Conservation (phyloP, 1,284 basidiomycete genomes). For the Naganishia cerealis region DNA sequence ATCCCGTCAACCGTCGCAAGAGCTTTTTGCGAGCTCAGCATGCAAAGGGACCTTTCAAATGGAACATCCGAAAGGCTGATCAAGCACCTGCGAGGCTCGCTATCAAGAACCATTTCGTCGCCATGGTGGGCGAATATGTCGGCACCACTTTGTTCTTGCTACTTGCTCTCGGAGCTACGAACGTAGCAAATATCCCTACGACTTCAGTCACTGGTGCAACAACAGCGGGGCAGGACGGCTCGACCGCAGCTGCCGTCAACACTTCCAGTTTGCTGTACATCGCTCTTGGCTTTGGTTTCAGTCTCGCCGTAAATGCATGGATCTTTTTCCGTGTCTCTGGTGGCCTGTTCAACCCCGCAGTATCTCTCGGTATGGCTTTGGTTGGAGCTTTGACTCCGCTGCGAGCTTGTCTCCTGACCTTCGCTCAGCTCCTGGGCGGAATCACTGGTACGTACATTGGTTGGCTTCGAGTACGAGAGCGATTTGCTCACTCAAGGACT, state of each 20-base stretch:
- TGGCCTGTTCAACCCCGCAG: constrained; percentile 66
- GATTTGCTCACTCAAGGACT: constrained; percentile 32
- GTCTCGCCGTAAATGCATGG: constrained; percentile 54
- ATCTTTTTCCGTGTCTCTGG: constrained; percentile 62
- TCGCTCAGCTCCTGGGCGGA: constrained; percentile 59
- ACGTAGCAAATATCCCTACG: constrained; percentile 49
- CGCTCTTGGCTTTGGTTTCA: constrained; percentile 56
- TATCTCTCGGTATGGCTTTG: constrained; percentile 65
- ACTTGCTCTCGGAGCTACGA: constrained; percentile 53
- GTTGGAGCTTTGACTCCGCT: constrained; percentile 64
- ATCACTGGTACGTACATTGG: constrained; percentile 40
- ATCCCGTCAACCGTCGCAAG: background rate
- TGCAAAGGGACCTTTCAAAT: constrained; percentile 20
- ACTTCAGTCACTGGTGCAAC: constrained; percentile 47
- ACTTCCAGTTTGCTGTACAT: constrained; percentile 53
- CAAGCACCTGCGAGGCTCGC: constrained; percentile 41
- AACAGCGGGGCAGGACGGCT: constrained; percentile 41
- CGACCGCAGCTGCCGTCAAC: constrained; percentile 43
- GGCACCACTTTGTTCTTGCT: constrained; percentile 56
- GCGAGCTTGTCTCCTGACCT: constrained; percentile 65
- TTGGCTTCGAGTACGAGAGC: too few relatives aligned
- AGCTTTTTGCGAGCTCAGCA: background rate
- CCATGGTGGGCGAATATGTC: constrained; percentile 56
- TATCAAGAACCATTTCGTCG: constrained; percentile 48
- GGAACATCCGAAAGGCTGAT: constrained; percentile 38